Percentiles rank a stretch among this genome's conserved stretches.
Evolutionary conservation across 83 land plant genomes (phyloP).

Genomic region (Isoetes engelmannii): DNA sequence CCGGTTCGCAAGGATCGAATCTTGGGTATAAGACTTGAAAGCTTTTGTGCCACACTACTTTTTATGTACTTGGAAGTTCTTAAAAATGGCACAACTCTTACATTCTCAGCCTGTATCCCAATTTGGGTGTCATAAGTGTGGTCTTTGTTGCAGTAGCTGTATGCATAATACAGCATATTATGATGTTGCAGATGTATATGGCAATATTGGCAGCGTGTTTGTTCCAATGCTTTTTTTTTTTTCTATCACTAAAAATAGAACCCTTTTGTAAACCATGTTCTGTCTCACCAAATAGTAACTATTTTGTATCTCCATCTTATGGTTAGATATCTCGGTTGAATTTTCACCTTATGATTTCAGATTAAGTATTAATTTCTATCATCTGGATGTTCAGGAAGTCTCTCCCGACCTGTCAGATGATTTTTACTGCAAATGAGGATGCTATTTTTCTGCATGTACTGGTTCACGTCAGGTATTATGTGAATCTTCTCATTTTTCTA

Average conservation of each 20-base stretch:
- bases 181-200: too few relatives aligned
- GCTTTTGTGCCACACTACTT: neutral
- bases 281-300: neutral
- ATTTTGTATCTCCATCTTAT: too few relatives aligned
- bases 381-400: slow-evolving; percentile 44
- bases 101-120: neutral
- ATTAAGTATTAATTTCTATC: too few relatives aligned
- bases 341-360: too few relatives aligned
- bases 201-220: too few relatives aligned
- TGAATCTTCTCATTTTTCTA: slow-evolving; percentile 9
- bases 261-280: slow-evolving; percentile 3
- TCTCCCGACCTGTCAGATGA: slow-evolving; percentile 60
- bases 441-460: slow-evolving; percentile 76
- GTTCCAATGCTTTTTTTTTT: too few relatives aligned
- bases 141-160: neutral
- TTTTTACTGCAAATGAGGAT: slow-evolving; percentile 85
- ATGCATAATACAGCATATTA: neutral
- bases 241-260: neutral
- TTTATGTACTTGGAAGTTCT: neutral
- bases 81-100: neutral
- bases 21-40: slow-evolving; percentile 17
- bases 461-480: slow-evolving; percentile 55
- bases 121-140: neutral
- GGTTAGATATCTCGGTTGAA: too few relatives aligned
- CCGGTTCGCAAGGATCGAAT: slow-evolving; percentile 27